Base-by-base conservation (phyloP, 106 monocot genomes). In the Acorus calamus region DNA sequence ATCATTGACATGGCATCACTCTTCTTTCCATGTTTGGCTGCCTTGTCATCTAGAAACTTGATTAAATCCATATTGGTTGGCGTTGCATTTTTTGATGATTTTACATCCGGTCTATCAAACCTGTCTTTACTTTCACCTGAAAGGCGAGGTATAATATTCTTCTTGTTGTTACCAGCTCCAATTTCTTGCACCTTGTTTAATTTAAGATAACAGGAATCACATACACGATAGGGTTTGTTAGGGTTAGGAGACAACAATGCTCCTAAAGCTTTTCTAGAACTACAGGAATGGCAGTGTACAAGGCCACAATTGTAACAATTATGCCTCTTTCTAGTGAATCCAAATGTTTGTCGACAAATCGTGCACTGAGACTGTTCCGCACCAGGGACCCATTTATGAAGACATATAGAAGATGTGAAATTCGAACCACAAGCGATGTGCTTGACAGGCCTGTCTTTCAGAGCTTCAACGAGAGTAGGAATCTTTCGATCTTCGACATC, bases 281-380 rank as follows among this genome's bases (percentile, higher is more conserved):
- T 81, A 59, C 80, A 81, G 52, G 57, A 57, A 56, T 72, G 76
- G 53, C 80, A 81, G 63, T 76, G 76, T 14, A 72, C 80, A 43
- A 80, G 53, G 3, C 80, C 80, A 62, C 80, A 80, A 49, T 80
- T 80, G 47, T 76, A 80, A 62, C 80, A 80, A 44, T 80, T 80
- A 62, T 80, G 80, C 58, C 67, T 66, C 55, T 76, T 80, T 57
- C 80, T 59, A 46, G 76, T 81, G 14, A 76, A 81, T 10, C 76
- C 72, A 76, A 81, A 81, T 42, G 71, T 63, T 43, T 76, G 80
- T 52, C 67, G 67, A 50, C 80, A 81, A 4, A 72, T 58, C 12
- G 80, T 57, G 14, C 80, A 81, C 56, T 68, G 72, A 11, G 76
- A 71, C 49, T 76, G 76, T 43, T 11, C 42, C 55, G 44, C 4